phyloP scores from a whole-genome alignment of 306 rosid genomes.

The Dryas octopetala region DNA sequence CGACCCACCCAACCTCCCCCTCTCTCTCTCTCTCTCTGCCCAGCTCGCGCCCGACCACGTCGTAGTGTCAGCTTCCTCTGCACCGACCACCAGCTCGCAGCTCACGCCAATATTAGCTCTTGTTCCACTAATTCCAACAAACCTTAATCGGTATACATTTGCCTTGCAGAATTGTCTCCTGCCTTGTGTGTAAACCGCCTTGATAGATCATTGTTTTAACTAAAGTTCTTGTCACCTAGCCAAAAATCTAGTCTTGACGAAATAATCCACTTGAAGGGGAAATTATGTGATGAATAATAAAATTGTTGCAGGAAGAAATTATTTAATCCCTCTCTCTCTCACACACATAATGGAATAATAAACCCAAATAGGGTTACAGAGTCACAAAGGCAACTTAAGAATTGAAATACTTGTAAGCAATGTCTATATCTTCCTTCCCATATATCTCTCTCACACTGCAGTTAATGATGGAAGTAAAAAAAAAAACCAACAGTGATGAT shows the following conservation, averaged over 20 bases:
- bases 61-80: no score
- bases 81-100: no score
- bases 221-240: not conserved
- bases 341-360: not conserved
- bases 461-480: slow-evolving; percentile 4
- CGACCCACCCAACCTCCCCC: no score
- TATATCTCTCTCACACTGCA: slow-evolving; percentile 90
- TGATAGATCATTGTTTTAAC: not conserved
- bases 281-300: not conserved
- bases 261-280: not conserved
- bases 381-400: slow-evolving; percentile 25
- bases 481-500: not conserved
- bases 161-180: not conserved
- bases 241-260: not conserved
- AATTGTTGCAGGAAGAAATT: not conserved
- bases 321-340: not conserved
- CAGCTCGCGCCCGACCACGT: no score
- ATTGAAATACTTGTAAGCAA: slow-evolving; percentile 91
- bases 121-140: slow-evolving; percentile 13
- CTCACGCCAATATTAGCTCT: not conserved
- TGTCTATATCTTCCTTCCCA: slow-evolving; percentile 87
- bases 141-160: slow-evolving; percentile 11
- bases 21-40: no score
- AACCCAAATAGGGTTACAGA: slow-evolving; percentile 9
- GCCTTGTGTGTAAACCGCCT: not conserved